Evolutionary conservation across 495 filamentous ascomycete genomes (phyloP).

Genomic region (Aspergillus nanangensis): DNA sequence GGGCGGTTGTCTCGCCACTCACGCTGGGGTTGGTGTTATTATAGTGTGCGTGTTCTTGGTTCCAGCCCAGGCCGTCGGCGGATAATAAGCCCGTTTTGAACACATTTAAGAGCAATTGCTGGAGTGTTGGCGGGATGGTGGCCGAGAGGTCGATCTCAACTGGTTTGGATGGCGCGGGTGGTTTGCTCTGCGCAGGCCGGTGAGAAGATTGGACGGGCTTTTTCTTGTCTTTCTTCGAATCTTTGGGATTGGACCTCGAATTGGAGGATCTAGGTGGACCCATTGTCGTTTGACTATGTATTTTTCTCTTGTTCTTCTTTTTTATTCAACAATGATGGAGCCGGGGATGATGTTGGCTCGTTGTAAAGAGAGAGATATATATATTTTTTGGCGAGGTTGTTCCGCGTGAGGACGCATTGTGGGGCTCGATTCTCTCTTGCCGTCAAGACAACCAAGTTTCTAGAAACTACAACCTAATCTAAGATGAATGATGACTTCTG

Average conservation of each 20-base stretch:
- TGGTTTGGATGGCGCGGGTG: slow-evolving; percentile 5
- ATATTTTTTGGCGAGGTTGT: slow-evolving; percentile 1
- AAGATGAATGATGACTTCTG: too few species aligned
- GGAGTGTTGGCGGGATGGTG: slow-evolving; percentile 46
- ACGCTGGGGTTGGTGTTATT: neutral
- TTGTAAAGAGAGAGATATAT: too few species aligned
- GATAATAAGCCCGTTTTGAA: slow-evolving; percentile 61
- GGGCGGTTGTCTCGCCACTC: slow-evolving; percentile 8
- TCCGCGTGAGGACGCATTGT: too few species aligned
- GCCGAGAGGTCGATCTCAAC: slow-evolving; percentile 22
- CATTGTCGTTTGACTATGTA: too few species aligned
- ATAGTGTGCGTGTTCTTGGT: neutral
- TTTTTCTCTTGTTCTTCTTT: too few species aligned
- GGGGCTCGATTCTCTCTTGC: too few species aligned
- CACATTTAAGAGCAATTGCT: slow-evolving; percentile 73
- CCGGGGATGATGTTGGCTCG: too few species aligned
- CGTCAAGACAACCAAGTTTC: too few species aligned
- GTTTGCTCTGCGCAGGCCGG: slow-evolving; percentile 8
- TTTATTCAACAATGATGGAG: too few species aligned
- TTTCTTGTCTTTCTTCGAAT: slow-evolving; percentile 9
- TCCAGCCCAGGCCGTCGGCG: neutral
- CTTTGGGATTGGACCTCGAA: too few species aligned
- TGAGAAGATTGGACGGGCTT: slow-evolving; percentile 8
- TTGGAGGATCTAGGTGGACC: too few species aligned
- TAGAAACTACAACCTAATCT: too few species aligned